Evolutionary conservation across 2,329 filamentous ascomycete species (phyloP).

Genomic region (Aureobasidium melanogenum): DNA sequence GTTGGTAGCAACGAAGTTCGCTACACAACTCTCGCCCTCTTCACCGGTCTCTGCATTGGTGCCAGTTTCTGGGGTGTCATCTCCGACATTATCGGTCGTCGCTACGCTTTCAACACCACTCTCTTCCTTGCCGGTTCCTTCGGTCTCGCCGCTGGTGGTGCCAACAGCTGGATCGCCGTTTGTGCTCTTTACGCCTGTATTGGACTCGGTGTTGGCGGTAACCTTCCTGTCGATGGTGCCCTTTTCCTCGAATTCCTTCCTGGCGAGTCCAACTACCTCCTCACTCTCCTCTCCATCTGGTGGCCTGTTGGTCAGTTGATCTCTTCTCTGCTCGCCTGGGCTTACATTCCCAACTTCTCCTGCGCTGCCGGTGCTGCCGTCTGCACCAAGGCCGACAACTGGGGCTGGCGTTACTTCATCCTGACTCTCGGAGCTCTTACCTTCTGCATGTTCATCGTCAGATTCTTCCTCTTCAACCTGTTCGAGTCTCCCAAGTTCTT

Average conservation of each 20-base stretch:
- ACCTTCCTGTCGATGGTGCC: constrained; percentile 69
- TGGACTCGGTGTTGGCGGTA: constrained; percentile 47
- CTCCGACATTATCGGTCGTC: constrained; percentile 68
- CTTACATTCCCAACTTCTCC: constrained; percentile 61
- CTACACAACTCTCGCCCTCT: constrained; percentile 72
- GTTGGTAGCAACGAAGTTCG: constrained; percentile 61
- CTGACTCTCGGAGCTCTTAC: constrained; percentile 63
- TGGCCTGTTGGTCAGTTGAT: constrained; percentile 77
- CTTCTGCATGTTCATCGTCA: constrained; percentile 66
- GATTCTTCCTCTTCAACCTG: constrained; percentile 72
- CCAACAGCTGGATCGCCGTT: constrained; percentile 53
- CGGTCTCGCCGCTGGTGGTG: constrained; percentile 60
- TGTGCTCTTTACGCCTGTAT: constrained; percentile 33
- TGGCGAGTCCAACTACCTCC: constrained; percentile 54
- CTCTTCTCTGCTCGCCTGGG: constrained; percentile 65
- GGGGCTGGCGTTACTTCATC: constrained; percentile 69
- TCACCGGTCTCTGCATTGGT: constrained; percentile 66
- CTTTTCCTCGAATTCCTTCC: constrained; percentile 80
- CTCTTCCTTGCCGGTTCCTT: constrained; percentile 63
- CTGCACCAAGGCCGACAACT: constrained; percentile 43
- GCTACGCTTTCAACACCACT: constrained; percentile 72
- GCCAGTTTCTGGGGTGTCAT: constrained; percentile 75
- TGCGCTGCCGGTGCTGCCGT: constrained; percentile 28
- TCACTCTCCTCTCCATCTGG: constrained; percentile 75
- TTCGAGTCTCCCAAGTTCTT: constrained; percentile 83